These are phyloP conservation scores for Lathyrus tuberosus DNA, from an alignment of 306 rosid species.

Conservation along the genomic window DNA sequence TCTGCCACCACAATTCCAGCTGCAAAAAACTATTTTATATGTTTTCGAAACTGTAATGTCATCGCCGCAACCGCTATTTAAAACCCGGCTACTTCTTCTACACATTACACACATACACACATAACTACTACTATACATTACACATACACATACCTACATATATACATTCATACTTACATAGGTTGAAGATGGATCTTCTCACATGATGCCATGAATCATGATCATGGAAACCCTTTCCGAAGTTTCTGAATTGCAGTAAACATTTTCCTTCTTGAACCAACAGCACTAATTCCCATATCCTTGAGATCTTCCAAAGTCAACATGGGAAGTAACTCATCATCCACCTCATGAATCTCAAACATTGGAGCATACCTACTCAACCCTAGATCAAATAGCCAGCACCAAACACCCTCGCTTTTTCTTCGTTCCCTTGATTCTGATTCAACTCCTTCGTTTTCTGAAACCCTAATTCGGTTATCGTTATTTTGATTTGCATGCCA, in stretches of 20 bases:
- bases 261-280: constrained; percentile 77
- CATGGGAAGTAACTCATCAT: constrained; percentile 73
- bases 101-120: not conserved
- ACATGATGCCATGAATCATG: not conserved
- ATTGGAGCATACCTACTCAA: constrained; percentile 68
- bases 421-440: constrained; percentile 50
- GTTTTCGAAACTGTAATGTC: not conserved
- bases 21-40: not conserved
- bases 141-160: not conserved
- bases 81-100: not conserved
- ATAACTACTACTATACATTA: not conserved
- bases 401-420: constrained; percentile 55
- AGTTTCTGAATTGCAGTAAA: constrained; percentile 71
- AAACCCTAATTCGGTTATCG: constrained; percentile 43
- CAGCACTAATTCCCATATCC: constrained; percentile 78
- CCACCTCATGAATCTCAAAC: constrained; percentile 79
- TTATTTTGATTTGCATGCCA: constrained; percentile 46
- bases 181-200: not conserved
- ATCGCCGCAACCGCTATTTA: not conserved
- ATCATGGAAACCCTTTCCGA: constrained; percentile 53
- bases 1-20: not conserved
- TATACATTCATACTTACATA: too few relatives aligned
- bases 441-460: constrained; percentile 53
- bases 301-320: constrained; percentile 79
- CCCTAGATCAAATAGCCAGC: constrained; percentile 67